Evolutionary conservation across 352 stramenopile genomes (phyloP).

Genomic region (Globisporangium alternatum): DNA sequence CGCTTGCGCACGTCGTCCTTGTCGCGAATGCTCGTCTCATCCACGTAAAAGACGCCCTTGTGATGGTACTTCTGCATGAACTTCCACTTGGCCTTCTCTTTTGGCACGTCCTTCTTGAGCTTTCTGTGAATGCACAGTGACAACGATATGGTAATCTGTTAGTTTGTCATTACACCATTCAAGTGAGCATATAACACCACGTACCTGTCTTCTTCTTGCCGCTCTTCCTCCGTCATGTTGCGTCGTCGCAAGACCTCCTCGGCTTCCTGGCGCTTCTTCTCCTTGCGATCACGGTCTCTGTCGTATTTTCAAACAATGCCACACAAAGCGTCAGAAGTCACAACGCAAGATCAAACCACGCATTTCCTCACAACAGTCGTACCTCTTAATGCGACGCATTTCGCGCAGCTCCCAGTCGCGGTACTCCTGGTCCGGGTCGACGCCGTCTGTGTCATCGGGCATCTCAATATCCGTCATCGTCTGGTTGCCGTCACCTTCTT

Average conservation of each 20-base stretch:
- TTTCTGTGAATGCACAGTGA: slow-evolving; percentile 38
- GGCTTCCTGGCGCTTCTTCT: slow-evolving; percentile 78
- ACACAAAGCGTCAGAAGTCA: not conserved
- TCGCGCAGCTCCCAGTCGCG: slow-evolving; percentile 93
- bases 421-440: slow-evolving; percentile 89
- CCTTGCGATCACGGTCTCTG: slow-evolving; percentile 81
- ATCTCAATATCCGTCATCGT: slow-evolving; percentile 82
- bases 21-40: slow-evolving; percentile 88
- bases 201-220: slow-evolving; percentile 85
- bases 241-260: slow-evolving; percentile 84
- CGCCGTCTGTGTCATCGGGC: slow-evolving; percentile 87
- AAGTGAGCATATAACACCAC: slow-evolving; percentile 25
- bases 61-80: slow-evolving; percentile 99
- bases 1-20: slow-evolving; percentile 91
- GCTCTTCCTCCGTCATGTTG: slow-evolving; percentile 97
- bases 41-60: slow-evolving; percentile 98
- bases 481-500: slow-evolving; percentile 36
- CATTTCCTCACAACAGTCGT: not conserved
- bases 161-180: not conserved
- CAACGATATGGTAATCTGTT: not conserved
- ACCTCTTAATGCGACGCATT: slow-evolving; percentile 90
- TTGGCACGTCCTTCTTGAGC: slow-evolving; percentile 75
- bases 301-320: not conserved
- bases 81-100: slow-evolving; percentile 88
- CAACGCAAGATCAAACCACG: not conserved